Conservation (phyloP, 345 rosid genomes). For the Mallotus nudiflorus region DNA sequence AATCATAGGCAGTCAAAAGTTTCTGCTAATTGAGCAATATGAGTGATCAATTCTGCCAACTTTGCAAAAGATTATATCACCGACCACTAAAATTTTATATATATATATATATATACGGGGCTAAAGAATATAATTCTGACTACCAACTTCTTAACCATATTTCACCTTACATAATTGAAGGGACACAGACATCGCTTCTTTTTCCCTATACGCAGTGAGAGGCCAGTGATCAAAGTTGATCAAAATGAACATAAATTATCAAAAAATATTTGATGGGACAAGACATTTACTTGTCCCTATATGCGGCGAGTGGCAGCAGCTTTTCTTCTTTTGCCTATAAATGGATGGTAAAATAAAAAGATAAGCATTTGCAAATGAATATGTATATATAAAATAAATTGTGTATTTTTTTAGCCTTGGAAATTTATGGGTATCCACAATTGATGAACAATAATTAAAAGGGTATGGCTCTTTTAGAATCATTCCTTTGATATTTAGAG, state of each 20-base stretch:
- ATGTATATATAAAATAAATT: no score
- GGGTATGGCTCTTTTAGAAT: background rate
- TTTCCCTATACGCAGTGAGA: background rate
- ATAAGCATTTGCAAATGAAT: background rate
- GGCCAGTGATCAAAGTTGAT: background rate
- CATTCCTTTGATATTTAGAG: background rate
- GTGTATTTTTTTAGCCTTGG: background rate
- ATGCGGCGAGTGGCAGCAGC: conserved; percentile 13
- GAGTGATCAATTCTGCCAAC: no score
- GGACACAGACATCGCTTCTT: no score
- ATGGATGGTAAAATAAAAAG: background rate
- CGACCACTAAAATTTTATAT: conserved; percentile 5
- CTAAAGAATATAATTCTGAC: conserved; percentile 10
- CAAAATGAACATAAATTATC: background rate
- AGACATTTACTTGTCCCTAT: background rate
- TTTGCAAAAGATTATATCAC: background rate
- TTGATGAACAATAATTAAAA: conserved; percentile 33
- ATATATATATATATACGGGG: background rate
- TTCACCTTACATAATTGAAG: no score
- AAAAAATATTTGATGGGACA: background rate
- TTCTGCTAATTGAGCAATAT: conserved; percentile 5
- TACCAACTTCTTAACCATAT: no score
- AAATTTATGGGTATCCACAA: conserved; percentile 25
- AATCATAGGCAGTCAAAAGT: conserved; percentile 18
- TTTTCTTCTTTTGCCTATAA: background rate